Conservation (phyloP, 2,329 filamentous ascomycete species). For the Ophiocordyceps camponoti-floridani region DNA sequence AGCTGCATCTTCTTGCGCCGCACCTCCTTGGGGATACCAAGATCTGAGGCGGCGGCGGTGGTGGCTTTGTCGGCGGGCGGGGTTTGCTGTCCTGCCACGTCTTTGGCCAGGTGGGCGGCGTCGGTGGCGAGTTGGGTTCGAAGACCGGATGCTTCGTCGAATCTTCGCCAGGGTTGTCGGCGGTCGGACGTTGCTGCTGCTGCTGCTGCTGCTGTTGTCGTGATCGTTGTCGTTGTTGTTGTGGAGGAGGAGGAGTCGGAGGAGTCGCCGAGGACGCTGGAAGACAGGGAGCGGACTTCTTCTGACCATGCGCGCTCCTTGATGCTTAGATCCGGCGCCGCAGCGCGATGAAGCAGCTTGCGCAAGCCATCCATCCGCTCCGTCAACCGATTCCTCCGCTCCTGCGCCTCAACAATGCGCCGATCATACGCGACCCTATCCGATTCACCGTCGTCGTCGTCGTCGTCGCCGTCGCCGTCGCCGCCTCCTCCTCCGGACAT, state of each 20-base stretch:
- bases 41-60: conserved; percentile 15
- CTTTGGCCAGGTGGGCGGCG: conserved; percentile 23
- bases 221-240: too few species aligned
- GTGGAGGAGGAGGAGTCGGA: too few species aligned
- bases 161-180: conserved; percentile 17
- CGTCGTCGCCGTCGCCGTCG: conserved; percentile 28
- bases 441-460: conserved; percentile 4
- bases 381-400: conserved; percentile 36
- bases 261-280: conserved; percentile 22
- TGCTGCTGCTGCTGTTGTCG: too few species aligned
- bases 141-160: conserved; percentile 36
- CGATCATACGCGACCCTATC: conserved; percentile 40
- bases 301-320: conserved; percentile 28
- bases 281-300: conserved; percentile 35
- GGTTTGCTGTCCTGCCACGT: conserved; percentile 6
- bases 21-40: conserved; percentile 40
- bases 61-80: conserved; percentile 5
- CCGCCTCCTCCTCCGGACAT: conserved; percentile 27
- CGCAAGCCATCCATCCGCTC: conserved; percentile 41
- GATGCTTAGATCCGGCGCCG: conserved; percentile 22
- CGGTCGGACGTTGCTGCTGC: too few species aligned
- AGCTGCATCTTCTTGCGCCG: conserved; percentile 44
- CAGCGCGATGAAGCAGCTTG: conserved; percentile 22
- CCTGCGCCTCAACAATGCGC: conserved; percentile 34
- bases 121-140: conserved; percentile 34